A percentile compares a stretch with the other conserved stretches of the same genome.
Conservation (phyloP, 805 yeast genomes). For the baker's yeast (Saccharomyces cerevisiae) region DNA sequence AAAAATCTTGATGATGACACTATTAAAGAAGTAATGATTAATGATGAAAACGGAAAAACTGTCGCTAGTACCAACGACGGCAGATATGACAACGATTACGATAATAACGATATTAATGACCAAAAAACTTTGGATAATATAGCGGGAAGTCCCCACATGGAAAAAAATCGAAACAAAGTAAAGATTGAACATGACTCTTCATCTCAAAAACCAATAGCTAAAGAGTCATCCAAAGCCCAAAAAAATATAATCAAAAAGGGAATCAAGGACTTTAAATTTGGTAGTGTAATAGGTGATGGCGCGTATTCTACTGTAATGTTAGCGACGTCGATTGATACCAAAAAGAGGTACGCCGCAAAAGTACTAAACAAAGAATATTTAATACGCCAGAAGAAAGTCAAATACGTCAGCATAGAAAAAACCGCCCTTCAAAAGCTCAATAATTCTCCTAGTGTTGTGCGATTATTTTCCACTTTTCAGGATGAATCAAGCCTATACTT, state of each 20-base stretch:
- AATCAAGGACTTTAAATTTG: constrained; percentile 83
- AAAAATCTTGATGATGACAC: constrained; percentile 3
- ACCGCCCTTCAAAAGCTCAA: constrained; percentile 67
- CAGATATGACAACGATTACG: background rate
- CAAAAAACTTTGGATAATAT: background rate
- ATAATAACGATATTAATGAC: background rate
- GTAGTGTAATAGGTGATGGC: constrained; percentile 88
- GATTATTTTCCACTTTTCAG: constrained; percentile 70
- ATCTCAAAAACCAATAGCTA: background rate
- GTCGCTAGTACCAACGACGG: background rate
- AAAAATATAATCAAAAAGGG: constrained; percentile 45
- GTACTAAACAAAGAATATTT: constrained; percentile 69
- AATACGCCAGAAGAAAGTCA: constrained; percentile 73
- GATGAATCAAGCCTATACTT: constrained; percentile 66
- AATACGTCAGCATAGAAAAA: constrained; percentile 77
- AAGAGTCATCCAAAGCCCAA: background rate
- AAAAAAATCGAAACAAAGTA: background rate
- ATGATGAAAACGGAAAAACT: background rate
- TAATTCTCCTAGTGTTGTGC: constrained; percentile 52
- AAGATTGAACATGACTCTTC: background rate
- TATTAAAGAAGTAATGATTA: background rate
- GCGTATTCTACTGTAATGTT: constrained; percentile 88
- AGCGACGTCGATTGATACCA: constrained; percentile 70
- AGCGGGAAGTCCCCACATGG: background rate
- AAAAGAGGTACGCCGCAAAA: constrained; percentile 71